Percentiles rank a stretch among this genome's conserved stretches.
These are phyloP conservation scores for Crucihimalaya himalaica DNA, from an alignment of 345 rosid species.

Conservation along the genomic window DNA sequence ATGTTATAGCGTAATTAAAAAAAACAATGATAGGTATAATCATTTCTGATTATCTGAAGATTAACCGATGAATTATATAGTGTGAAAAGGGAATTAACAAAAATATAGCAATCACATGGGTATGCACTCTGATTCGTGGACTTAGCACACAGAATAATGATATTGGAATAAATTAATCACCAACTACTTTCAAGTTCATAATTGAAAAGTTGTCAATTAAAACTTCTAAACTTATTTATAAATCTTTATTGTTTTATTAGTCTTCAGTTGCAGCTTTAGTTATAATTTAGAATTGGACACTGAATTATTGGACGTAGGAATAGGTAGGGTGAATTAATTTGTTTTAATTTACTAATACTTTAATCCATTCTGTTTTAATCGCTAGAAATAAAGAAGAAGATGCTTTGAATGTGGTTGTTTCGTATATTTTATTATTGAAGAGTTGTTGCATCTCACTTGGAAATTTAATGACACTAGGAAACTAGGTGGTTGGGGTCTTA, in stretches of 20 bases:
- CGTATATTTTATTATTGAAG: conserved; percentile 13
- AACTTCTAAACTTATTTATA: conserved; percentile 18
- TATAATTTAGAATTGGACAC: conserved; percentile 8
- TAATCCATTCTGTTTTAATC: conserved; percentile 19
- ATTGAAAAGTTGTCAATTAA: conserved; percentile 29
- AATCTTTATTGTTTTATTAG: conserved; percentile 2
- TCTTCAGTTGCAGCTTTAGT: conserved; percentile 36
- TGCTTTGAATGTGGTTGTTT: conserved; percentile 39
- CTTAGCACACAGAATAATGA: conserved; percentile 26
- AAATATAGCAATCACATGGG: conserved; percentile 30
- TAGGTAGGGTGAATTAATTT: conserved; percentile 35
- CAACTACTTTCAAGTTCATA: conserved; percentile 33
- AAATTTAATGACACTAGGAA: conserved; percentile 47
- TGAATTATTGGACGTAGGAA: conserved; percentile 36
- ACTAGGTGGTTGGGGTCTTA: conserved; percentile 76
- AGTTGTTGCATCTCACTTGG: conserved; percentile 36
- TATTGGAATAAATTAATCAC: conserved; percentile 20
- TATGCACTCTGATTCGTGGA: conserved; percentile 31
- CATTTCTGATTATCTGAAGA: not conserved
- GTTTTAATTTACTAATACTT: conserved; percentile 15
- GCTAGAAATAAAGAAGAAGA: conserved; percentile 26
- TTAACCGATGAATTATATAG: not conserved
- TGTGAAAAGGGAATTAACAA: conserved; percentile 20
- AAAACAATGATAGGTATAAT: not conserved
- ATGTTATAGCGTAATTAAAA: not conserved